Evolutionary conservation across 306 rosid genomes (phyloP).

Genomic region (Trifolium dubium): DNA sequence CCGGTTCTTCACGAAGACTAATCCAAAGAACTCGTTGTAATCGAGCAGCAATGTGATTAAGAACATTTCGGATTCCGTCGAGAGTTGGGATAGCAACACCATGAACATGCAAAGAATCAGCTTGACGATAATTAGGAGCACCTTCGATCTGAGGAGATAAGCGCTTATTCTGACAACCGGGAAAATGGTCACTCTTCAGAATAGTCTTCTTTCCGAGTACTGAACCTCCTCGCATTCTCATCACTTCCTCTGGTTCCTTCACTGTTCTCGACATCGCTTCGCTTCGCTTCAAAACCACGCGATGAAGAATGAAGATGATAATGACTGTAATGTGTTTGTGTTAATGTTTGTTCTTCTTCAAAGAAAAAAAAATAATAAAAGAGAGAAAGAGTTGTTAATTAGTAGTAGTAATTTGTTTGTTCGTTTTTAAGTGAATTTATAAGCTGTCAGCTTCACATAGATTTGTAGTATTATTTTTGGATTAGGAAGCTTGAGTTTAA

Average conservation of each 20-base stretch:
- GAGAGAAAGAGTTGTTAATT: neutral
- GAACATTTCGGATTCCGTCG: conserved; percentile 82
- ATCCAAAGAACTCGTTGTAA: conserved; percentile 71
- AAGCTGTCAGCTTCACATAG: conserved; percentile 11
- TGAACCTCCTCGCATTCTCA: conserved; percentile 81
- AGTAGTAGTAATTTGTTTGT: neutral
- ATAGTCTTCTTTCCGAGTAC: conserved; percentile 91
- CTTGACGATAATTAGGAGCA: conserved; percentile 99
- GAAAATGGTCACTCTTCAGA: conserved; percentile 95
- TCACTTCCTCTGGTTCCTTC: conserved; percentile 77
- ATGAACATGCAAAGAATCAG: conserved; percentile 73
- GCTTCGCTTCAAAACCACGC: conserved; percentile 9
- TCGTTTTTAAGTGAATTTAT: neutral
- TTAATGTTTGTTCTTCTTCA: neutral
- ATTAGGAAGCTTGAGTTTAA: neutral
- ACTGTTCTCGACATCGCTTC: conserved; percentile 50
- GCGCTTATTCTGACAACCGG: conserved; percentile 96
- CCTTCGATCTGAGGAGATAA: conserved; percentile 85
- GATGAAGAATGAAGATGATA: neutral
- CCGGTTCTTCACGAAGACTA: conserved; percentile 94
- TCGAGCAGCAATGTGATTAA: conserved; percentile 74
- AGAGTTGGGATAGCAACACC: conserved; percentile 93
- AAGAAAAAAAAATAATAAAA: neutral
- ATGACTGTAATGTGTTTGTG: neutral
- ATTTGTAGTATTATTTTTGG: neutral